Percentiles rank a stretch among this genome's conserved stretches.
phyloP scores from a whole-genome alignment of 2,329 filamentous ascomycete species.

The Ophiostoma quercus region DNA sequence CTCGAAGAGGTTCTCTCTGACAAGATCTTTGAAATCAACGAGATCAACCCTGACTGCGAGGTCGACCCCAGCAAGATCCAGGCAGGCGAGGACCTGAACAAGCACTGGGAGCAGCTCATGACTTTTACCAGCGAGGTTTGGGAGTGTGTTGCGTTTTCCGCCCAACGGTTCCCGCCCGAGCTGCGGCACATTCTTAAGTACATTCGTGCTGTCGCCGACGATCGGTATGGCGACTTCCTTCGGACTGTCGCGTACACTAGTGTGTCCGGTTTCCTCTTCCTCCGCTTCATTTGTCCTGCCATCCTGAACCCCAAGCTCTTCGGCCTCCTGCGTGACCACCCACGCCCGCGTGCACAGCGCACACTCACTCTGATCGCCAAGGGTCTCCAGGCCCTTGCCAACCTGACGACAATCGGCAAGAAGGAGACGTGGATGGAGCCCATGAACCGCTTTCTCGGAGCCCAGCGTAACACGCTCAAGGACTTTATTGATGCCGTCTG shows the following conservation, averaged over 20 bases:
- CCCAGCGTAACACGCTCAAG: constrained; percentile 74
- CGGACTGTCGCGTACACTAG: constrained; percentile 88
- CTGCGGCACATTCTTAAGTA: constrained; percentile 83
- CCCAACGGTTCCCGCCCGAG: constrained; percentile 70
- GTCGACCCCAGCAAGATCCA: constrained; percentile 80
- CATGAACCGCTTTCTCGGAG: constrained; percentile 82
- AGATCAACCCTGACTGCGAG: constrained; percentile 86
- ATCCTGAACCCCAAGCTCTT: constrained; percentile 93
- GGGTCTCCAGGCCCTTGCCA: constrained; percentile 82
- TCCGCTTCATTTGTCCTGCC: constrained; percentile 94
- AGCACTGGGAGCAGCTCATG: constrained; percentile 77
- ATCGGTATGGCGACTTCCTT: constrained; percentile 88
- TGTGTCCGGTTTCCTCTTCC: constrained; percentile 88
- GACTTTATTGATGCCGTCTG: constrained; percentile 83
- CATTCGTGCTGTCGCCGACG: constrained; percentile 84
- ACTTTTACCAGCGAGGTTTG: constrained; percentile 76
- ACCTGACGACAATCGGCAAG: constrained; percentile 84
- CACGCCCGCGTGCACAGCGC: constrained; percentile 73
- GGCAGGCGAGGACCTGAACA: constrained; percentile 64
- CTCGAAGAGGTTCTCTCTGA: constrained; percentile 80
- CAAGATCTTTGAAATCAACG: constrained; percentile 83
- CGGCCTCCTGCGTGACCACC: constrained; percentile 75
- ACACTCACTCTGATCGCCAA: constrained; percentile 91
- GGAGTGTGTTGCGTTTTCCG: constrained; percentile 74
- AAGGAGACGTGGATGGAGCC: constrained; percentile 99